phyloP scores from a whole-genome alignment of 2,329 filamentous ascomycete genomes.

The Claviceps maximensis region DNA sequence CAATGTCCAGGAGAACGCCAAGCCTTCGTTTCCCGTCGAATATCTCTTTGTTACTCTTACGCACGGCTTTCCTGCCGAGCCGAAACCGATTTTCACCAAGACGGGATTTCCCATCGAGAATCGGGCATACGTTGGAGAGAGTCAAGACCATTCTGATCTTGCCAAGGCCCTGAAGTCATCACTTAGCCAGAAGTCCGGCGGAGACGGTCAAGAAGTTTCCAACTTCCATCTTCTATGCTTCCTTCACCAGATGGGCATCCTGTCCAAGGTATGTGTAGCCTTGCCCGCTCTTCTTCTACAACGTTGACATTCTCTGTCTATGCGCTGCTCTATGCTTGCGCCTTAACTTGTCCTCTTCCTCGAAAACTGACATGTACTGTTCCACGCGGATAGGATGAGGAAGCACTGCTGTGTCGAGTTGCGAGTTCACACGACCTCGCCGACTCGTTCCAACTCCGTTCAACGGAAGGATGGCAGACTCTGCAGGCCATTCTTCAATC shows the following conservation, averaged over 20 bases:
- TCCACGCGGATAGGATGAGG: conserved; percentile 57
- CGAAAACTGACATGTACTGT: background rate
- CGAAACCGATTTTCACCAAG: conserved; percentile 63
- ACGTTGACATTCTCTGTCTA: too few species aligned
- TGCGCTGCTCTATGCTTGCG: background rate
- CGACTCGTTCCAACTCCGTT: conserved; percentile 70
- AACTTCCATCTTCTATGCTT: conserved; percentile 94
- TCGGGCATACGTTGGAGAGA: conserved; percentile 71
- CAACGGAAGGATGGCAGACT: conserved; percentile 86
- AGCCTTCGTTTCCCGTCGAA: conserved; percentile 90
- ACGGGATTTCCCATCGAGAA: conserved; percentile 83
- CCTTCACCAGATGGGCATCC: conserved; percentile 63
- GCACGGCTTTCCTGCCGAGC: conserved; percentile 79
- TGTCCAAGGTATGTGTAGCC: conserved; percentile 58
- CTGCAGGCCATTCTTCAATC: conserved; percentile 86
- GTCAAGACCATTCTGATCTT: conserved; percentile 61
- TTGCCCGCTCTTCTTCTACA: background rate
- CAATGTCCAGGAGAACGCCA: conserved; percentile 94
- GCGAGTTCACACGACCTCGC: conserved; percentile 69
- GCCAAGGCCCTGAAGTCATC: conserved; percentile 54
- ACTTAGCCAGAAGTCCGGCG: conserved; percentile 43
- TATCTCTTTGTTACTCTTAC: conserved; percentile 93
- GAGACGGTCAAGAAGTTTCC: conserved; percentile 58
- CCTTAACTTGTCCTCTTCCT: background rate
- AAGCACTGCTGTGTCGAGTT: conserved; percentile 70